These are phyloP conservation scores for Colletotrichum gloeosporioides DNA, from an alignment of 2,329 filamentous ascomycete species.

Conservation along the genomic window DNA sequence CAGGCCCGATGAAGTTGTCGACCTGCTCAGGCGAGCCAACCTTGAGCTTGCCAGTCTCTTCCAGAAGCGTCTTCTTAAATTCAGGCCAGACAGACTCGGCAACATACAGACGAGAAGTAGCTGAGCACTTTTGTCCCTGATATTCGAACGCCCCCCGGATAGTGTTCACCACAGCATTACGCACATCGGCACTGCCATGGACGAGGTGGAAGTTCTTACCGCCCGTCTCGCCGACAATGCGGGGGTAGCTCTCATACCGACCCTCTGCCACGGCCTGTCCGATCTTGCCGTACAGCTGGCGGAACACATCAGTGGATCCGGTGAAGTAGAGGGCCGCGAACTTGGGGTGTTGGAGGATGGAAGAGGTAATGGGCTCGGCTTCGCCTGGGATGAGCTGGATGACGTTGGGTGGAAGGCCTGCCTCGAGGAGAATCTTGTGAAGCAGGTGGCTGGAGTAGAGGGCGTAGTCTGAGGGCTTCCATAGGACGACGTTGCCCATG, in stretches of 20 bases:
- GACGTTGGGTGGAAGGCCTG: constrained; percentile 85
- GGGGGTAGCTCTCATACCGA: constrained; percentile 83
- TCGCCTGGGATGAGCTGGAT: constrained; percentile 94
- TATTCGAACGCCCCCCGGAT: constrained; percentile 89
- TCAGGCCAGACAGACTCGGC: constrained; percentile 76
- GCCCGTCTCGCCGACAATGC: constrained; percentile 88
- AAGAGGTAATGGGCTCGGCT: constrained; percentile 81
- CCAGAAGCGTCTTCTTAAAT: constrained; percentile 70
- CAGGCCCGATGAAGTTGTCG: constrained; percentile 83
- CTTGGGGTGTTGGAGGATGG: constrained; percentile 76
- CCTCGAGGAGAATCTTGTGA: constrained; percentile 89
- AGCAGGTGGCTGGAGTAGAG: constrained; percentile 91
- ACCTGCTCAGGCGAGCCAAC: constrained; percentile 73
- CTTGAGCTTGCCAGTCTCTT: constrained; percentile 72
- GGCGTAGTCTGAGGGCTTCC: constrained; percentile 90
- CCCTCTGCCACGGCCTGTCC: constrained; percentile 82
- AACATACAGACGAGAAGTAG: constrained; percentile 81
- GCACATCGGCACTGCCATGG: constrained; percentile 76
- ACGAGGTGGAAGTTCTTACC: constrained; percentile 94
- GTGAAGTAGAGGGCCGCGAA: constrained; percentile 96
- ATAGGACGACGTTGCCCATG: constrained; percentile 92
- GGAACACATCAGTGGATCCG: constrained; percentile 90
- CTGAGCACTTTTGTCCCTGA: constrained; percentile 91
- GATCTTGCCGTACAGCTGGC: constrained; percentile 85
- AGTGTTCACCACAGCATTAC: constrained; percentile 81